Percentiles rank a stretch among this genome's conserved stretches.
phyloP scores from a whole-genome alignment of 2,329 filamentous ascomycete genomes.

The Ceratocystis cubensis region DNA sequence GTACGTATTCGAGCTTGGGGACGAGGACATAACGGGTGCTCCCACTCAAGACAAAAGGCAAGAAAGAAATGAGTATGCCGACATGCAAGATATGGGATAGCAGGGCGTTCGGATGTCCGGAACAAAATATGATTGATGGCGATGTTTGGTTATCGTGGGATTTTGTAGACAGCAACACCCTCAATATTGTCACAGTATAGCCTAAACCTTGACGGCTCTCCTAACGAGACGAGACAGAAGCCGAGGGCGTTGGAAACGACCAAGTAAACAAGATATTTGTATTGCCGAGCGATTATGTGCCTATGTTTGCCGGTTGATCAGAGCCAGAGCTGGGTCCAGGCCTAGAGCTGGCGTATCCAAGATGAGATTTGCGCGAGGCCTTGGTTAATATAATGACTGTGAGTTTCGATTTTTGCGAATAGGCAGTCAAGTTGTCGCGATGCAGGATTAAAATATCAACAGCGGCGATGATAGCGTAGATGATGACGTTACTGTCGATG shows the following conservation, averaged over 20 bases:
- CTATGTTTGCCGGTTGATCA: neutral
- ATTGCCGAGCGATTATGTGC: neutral
- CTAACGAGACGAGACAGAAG: neutral
- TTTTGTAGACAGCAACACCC: neutral
- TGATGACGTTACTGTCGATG: neutral
- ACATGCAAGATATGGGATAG: neutral
- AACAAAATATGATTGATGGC: neutral
- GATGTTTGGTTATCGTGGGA: neutral
- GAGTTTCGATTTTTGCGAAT: neutral
- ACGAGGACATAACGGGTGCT: slow-evolving; percentile 16
- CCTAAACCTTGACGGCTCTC: neutral
- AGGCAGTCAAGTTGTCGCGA: neutral
- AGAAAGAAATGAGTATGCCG: neutral
- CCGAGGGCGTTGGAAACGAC: neutral
- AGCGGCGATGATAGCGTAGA: neutral
- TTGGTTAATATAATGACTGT: neutral
- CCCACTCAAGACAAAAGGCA: neutral
- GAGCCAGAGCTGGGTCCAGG: neutral
- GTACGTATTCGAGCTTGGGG: slow-evolving; percentile 1
- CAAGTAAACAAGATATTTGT: neutral
- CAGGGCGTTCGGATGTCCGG: slow-evolving; percentile 4
- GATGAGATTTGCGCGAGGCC: neutral
- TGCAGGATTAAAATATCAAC: neutral
- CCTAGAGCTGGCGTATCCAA: neutral
- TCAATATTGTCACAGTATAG: neutral